These are phyloP conservation scores for Diaporthe helianthi DNA, from an alignment of 2,329 filamentous ascomycete species.

Conservation along the genomic window DNA sequence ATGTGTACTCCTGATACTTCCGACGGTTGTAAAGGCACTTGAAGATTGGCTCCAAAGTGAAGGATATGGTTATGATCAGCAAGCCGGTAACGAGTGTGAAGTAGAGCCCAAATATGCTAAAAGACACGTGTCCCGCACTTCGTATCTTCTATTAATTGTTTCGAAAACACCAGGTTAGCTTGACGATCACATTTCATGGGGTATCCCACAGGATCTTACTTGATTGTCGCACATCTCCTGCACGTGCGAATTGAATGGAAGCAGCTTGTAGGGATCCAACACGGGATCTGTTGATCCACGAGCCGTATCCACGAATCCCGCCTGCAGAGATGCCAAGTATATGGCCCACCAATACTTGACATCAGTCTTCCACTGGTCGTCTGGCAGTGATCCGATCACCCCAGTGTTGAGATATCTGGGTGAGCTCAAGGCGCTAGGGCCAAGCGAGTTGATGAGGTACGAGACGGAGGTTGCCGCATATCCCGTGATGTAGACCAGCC, in stretches of 20 bases:
- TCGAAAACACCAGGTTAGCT: not conserved
- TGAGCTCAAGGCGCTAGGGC: not conserved
- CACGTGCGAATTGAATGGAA: not conserved
- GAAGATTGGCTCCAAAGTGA: not conserved
- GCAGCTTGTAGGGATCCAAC: not conserved
- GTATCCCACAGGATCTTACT: too few relatives aligned
- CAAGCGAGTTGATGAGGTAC: not conserved
- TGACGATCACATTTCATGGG: too few relatives aligned
- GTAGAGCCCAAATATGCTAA: not conserved
- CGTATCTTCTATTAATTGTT: not conserved
- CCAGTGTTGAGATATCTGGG: not conserved
- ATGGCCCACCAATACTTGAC: constrained; percentile 33
- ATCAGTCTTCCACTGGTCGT: constrained; percentile 35
- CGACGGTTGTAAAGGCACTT: not conserved
- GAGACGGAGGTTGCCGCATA: accelerated
- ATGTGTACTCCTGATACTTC: not conserved
- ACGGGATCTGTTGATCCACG: not conserved
- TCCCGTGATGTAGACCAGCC: accelerated
- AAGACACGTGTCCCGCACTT: not conserved
- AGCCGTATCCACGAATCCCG: not conserved
- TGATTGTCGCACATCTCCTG: not conserved
- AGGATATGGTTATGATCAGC: not conserved
- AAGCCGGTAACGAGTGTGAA: not conserved
- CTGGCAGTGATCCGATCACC: not conserved
- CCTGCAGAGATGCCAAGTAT: constrained; percentile 25